Conservation (phyloP, 2,329 filamentous ascomycete genomes). For the Conoideocrella luteorostrata region DNA sequence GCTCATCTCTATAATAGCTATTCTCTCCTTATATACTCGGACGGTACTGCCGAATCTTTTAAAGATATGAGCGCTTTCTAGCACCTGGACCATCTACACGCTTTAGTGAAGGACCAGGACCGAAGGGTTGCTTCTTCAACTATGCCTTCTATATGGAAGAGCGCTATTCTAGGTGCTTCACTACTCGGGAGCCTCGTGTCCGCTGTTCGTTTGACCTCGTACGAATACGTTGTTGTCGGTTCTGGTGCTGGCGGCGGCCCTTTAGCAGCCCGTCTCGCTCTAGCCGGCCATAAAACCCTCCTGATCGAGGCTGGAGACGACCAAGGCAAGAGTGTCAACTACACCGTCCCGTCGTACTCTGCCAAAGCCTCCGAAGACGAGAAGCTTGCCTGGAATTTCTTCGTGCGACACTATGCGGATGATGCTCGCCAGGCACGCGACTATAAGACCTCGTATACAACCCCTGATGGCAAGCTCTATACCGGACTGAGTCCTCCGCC, state of each 20-base stretch:
- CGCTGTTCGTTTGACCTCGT: conserved; percentile 11
- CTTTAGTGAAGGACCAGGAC: no score
- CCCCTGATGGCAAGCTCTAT: conserved; percentile 43
- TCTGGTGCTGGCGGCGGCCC: conserved; percentile 56
- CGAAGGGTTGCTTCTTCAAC: no score
- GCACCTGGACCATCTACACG: no score
- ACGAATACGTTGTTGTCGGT: conserved; percentile 57
- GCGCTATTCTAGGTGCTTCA: not conserved
- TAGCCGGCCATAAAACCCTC: conserved; percentile 52
- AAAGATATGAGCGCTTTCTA: no score
- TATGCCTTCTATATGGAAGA: conserved; percentile 1
- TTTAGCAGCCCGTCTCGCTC: conserved; percentile 50
- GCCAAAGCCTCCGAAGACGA: conserved; percentile 44
- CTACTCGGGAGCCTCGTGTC: conserved; percentile 20
- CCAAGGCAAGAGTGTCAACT: conserved; percentile 40
- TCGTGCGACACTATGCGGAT: conserved; percentile 55
- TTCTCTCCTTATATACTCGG: no score
- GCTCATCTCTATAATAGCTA: no score
- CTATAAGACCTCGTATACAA: conserved; percentile 52
- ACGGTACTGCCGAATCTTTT: no score
- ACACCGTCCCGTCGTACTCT: conserved; percentile 43
- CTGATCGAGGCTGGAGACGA: conserved; percentile 58
- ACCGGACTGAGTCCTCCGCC: conserved; percentile 31
- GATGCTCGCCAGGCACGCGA: conserved; percentile 46
- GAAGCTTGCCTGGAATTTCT: conserved; percentile 56